Conservation (phyloP, 179 eudicot genomes). For the Corrigiola litoralis region DNA sequence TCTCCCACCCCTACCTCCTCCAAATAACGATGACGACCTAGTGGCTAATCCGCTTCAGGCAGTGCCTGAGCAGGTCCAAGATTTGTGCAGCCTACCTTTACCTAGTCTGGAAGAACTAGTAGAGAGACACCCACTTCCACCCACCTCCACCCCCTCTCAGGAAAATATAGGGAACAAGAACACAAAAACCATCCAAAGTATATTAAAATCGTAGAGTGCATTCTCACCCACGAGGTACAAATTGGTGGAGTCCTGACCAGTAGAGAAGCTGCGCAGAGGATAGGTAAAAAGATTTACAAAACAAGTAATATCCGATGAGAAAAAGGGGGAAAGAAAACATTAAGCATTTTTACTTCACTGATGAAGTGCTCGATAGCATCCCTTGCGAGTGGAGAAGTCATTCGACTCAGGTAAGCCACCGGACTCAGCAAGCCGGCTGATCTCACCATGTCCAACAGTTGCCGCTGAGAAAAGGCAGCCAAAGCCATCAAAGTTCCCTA, state of each 20-base stretch:
- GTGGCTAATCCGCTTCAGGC: too few species aligned
- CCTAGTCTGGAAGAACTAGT: too few species aligned
- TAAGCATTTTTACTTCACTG: constrained; percentile 40
- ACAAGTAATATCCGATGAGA: not conserved
- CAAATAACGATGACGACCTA: too few species aligned
- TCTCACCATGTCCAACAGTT: constrained; percentile 44
- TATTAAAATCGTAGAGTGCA: too few species aligned
- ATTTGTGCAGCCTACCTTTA: too few species aligned
- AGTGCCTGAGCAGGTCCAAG: too few species aligned
- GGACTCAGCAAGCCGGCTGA: constrained; percentile 77
- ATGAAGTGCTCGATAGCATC: constrained; percentile 42
- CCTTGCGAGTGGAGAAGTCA: constrained; percentile 51
- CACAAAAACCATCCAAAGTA: too few species aligned
- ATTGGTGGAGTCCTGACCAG: constrained; percentile 47
- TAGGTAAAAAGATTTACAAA: not conserved
- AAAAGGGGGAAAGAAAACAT: not conserved
- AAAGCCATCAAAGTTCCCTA: constrained; percentile 77
- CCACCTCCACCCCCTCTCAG: too few species aligned
- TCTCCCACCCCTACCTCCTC: too few species aligned
- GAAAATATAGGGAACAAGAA: too few species aligned
- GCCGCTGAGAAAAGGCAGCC: constrained; percentile 52
- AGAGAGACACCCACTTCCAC: too few species aligned
- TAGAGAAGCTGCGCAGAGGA: constrained; percentile 34
- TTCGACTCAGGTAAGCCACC: constrained; percentile 60
- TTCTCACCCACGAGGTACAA: constrained; percentile 51